Percentiles rank a stretch among this genome's conserved stretches.
Evolutionary conservation across 176 grass and related monocot species (phyloP).

Genomic region (Ampelocalamus luodianensis): DNA sequence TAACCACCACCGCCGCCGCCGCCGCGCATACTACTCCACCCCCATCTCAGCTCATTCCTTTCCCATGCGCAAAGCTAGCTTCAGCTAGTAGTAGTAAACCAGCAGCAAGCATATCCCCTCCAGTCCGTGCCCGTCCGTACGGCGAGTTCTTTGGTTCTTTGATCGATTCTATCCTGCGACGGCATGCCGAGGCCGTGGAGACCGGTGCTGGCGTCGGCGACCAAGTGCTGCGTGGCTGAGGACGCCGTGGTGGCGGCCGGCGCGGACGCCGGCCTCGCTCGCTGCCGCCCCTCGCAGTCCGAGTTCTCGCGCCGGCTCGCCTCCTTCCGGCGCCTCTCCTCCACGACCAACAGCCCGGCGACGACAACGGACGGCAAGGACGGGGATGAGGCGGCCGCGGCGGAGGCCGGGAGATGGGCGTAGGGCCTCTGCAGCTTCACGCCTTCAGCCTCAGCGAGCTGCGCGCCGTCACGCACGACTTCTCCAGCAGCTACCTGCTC

Average conservation of each 20-base stretch:
- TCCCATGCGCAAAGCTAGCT: neutral
- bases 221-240: constrained; percentile 86
- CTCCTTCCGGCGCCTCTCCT: constrained; percentile 67
- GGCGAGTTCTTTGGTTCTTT: neutral
- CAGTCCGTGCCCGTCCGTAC: neutral
- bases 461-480: constrained; percentile 81
- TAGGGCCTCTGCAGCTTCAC: constrained; percentile 62
- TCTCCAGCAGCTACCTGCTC: constrained; percentile 79
- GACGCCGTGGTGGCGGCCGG: constrained; percentile 56
- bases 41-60: neutral
- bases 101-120: neutral
- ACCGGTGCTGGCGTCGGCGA: constrained; percentile 63
- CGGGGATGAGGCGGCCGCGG: constrained; percentile 5
- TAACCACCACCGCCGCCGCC: neutral
- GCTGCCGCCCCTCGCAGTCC: constrained; percentile 64
- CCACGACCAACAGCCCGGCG: constrained; percentile 58
- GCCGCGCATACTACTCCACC: neutral
- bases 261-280: constrained; percentile 47
- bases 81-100: neutral
- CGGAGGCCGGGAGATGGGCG: constrained; percentile 23
- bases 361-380: neutral
- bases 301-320: constrained; percentile 77
- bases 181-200: constrained; percentile 65
- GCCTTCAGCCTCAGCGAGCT: constrained; percentile 81
- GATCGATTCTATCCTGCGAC: neutral